Evolutionary conservation across 2,329 filamentous ascomycete species (phyloP), one percentile per base, ranked within the genome.

Genomic region (Cercospora nicotianae): DNA sequence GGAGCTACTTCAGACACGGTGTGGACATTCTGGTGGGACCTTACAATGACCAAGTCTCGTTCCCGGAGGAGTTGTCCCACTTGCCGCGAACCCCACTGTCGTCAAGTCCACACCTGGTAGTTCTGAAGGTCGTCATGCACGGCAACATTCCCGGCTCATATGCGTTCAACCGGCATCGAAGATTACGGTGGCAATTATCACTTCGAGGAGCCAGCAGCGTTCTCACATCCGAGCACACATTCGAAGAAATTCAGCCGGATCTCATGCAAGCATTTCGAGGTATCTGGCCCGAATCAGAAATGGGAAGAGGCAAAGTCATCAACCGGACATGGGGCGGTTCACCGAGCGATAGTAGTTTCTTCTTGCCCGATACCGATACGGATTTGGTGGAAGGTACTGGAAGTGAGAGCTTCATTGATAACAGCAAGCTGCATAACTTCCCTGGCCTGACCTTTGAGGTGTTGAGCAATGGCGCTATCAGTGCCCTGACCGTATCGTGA

Each of bases 381-480:
- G 73, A 82, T 74, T 75, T 80, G 72, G 77, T 81, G 76, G 75
- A 78, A 71, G 75, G 76, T 80, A 83, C 74, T 79, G 80, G 72
- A 80, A 79, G 74, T 75, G 81, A 86, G 80, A 77, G 84, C 79
- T 77, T 89, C 70, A 79, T 90, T 69, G 88, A 87, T 20, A 91
- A 90, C 65, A 97, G 94, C 16, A 94, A 94, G 69, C 81, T 99
- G 30, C 98, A 93, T 81, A 94, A 94, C 1, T 97, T 97, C 76
- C 94, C 95, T 0, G 94, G 95, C 0, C 82, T 98, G 79, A 88
- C 97, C 58, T 98, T 99, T 81, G 95, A 99, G 81, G 94, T 99
- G 30, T 81, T 98, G 79, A 94, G 92, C 87, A 97, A 96, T 77
- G 93, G 92, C 3, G 90, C 89, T 69, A 91, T 99, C 26, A 96